Evolutionary conservation across 345 rosid genomes (phyloP).

Genomic region (Moringa oleifera): DNA sequence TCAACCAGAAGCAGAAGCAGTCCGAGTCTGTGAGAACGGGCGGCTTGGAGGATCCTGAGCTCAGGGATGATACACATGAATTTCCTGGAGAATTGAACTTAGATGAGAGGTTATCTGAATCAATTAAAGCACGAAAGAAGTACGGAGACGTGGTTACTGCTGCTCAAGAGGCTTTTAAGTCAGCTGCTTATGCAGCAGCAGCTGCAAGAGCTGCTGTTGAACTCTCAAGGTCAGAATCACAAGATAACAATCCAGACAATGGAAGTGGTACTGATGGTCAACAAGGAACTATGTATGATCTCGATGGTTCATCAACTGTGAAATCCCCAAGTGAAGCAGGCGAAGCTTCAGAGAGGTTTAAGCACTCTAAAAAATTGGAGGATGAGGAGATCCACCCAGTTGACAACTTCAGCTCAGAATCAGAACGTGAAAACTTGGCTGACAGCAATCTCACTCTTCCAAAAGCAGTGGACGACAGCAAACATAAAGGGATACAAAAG

Average conservation of each 20-base stretch:
- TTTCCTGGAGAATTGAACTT: not conserved
- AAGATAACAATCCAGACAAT: constrained; percentile 16
- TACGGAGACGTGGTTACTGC: constrained; percentile 34
- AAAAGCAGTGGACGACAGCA: constrained; percentile 5
- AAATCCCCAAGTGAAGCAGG: not conserved
- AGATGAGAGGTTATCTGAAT: constrained; percentile 19
- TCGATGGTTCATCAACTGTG: constrained; percentile 7
- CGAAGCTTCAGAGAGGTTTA: constrained; percentile 1
- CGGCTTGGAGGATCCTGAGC: not conserved
- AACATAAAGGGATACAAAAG: constrained; percentile 5
- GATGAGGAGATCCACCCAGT: constrained; percentile 12
- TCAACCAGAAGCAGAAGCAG: constrained; percentile 6
- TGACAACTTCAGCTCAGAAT: constrained; percentile 10
- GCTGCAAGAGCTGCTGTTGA: constrained; percentile 44
- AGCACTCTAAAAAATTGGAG: not conserved
- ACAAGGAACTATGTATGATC: not conserved
- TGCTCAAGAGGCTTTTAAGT: constrained; percentile 39
- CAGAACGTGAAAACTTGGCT: constrained; percentile 10
- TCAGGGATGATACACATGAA: constrained; percentile 1
- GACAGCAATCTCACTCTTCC: not conserved
- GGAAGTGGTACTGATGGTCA: constrained; percentile 5
- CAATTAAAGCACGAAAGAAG: constrained; percentile 11
- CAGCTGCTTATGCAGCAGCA: constrained; percentile 46
- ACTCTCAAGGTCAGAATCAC: constrained; percentile 33
- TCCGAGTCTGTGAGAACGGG: constrained; percentile 4